Conservation (phyloP, 1,284 basidiomycete species). For the Abortiporus biennis region DNA sequence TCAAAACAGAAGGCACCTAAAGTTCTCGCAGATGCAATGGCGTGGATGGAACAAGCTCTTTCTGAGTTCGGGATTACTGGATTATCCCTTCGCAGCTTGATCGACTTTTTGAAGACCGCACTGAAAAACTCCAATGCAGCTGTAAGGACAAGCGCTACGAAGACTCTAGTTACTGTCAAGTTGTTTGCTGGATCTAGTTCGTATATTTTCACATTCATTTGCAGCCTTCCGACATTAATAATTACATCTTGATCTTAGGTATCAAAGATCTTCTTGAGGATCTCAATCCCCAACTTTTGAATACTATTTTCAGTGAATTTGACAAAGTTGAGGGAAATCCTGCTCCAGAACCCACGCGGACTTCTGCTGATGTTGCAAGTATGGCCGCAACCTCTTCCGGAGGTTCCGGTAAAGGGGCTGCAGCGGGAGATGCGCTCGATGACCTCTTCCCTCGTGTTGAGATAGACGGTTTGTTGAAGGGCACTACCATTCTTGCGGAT, state of each 20-base stretch:
- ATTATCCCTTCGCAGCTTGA: slow-evolving; percentile 77
- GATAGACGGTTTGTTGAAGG: slow-evolving; percentile 81
- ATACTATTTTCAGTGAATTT: slow-evolving; percentile 89
- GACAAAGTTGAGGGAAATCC: slow-evolving; percentile 85
- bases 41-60: slow-evolving; percentile 86
- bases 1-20: slow-evolving; percentile 97
- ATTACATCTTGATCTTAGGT: slow-evolving; percentile 38
- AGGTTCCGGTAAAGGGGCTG: slow-evolving; percentile 32
- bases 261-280: slow-evolving; percentile 93
- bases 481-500: slow-evolving; percentile 79
- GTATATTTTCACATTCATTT: slow-evolving; percentile 20
- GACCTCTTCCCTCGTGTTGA: slow-evolving; percentile 95
- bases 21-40: slow-evolving; percentile 87
- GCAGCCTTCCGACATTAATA: slow-evolving; percentile 6
- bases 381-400: slow-evolving; percentile 30
- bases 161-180: slow-evolving; percentile 87
- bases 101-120: slow-evolving; percentile 86
- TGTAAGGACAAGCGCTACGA: slow-evolving; percentile 94
- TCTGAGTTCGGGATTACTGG: slow-evolving; percentile 93
- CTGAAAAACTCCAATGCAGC: slow-evolving; percentile 93
- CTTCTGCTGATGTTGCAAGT: slow-evolving; percentile 67
- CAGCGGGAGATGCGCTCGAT: slow-evolving; percentile 68
- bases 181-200: slow-evolving; percentile 86
- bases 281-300: slow-evolving; percentile 90
- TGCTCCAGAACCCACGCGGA: slow-evolving; percentile 76